Conservation (phyloP, 2,329 filamentous ascomycete genomes). For the Ophioceras dolichostomum region DNA sequence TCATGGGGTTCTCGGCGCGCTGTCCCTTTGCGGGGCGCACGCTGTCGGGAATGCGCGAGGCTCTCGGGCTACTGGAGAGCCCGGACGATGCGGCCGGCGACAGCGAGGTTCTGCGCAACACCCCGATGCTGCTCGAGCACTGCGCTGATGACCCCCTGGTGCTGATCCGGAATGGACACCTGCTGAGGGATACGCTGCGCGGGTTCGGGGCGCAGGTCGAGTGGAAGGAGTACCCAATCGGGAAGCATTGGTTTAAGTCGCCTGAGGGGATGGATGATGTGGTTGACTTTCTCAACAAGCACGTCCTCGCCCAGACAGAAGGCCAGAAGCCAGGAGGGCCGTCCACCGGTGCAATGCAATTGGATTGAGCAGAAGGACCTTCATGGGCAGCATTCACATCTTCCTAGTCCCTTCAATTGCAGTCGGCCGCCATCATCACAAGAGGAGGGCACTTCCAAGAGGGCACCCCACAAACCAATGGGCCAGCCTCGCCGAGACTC, state of each 20-base stretch:
- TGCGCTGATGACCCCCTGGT: constrained; percentile 29
- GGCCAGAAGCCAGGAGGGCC: too few relatives aligned
- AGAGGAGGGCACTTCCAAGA: too few relatives aligned
- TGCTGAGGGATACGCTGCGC: constrained; percentile 19
- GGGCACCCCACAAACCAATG: too few relatives aligned
- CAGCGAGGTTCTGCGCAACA: constrained; percentile 20
- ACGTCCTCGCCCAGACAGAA: neutral
- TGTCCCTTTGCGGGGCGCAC: constrained; percentile 20
- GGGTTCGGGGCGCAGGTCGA: constrained; percentile 23
- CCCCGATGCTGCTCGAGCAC: constrained; percentile 30
- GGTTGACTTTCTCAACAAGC: constrained; percentile 2
- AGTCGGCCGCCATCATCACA: too few relatives aligned
- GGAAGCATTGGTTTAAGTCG: constrained; percentile 31
- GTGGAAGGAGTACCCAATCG: constrained; percentile 27
- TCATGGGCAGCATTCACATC: too few relatives aligned
- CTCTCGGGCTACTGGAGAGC: constrained; percentile 14
- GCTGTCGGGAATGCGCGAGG: constrained; percentile 17
- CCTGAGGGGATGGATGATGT: constrained; percentile 29
- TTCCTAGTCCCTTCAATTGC: too few relatives aligned
- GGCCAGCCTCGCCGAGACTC: too few relatives aligned
- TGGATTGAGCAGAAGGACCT: too few relatives aligned
- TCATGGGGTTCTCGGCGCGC: constrained; percentile 24
- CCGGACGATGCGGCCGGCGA: constrained; percentile 12
- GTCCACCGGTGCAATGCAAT: too few relatives aligned
- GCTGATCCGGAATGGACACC: constrained; percentile 19